Evolutionary conservation across 2,329 filamentous ascomycete genomes (phyloP).

Genomic region (Hirsutella minnesotensis): DNA sequence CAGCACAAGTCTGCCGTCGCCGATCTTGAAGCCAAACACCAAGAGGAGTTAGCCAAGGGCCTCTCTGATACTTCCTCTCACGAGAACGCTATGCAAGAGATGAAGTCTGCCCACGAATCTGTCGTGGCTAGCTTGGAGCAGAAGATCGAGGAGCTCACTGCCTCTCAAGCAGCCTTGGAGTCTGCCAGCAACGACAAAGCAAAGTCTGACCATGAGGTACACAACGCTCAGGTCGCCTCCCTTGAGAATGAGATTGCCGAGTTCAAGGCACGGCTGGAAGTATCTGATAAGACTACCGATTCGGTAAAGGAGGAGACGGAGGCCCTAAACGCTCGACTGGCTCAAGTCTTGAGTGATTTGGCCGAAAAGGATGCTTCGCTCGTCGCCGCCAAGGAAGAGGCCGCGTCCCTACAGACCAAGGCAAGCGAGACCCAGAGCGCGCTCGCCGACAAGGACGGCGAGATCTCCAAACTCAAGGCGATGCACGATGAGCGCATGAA

Average conservation of each 20-base stretch:
- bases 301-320: constrained; percentile 31
- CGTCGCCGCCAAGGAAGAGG: constrained; percentile 26
- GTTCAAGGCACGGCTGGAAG: constrained; percentile 34
- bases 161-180: constrained; percentile 33
- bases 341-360: constrained; percentile 26
- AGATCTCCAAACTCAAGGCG: constrained; percentile 38
- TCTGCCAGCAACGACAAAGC: constrained; percentile 31
- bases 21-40: constrained; percentile 41
- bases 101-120: constrained; percentile 38
- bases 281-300: constrained; percentile 32
- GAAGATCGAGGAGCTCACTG: constrained; percentile 40
- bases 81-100: constrained; percentile 35
- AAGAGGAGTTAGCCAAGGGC: constrained; percentile 35
- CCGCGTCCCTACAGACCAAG: constrained; percentile 33
- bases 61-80: constrained; percentile 32
- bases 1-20: constrained; percentile 37
- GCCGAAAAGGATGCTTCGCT: constrained; percentile 34
- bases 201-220: constrained; percentile 32
- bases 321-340: constrained; percentile 26
- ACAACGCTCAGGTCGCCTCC: constrained; percentile 31
- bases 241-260: constrained; percentile 41
- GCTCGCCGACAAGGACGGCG: constrained; percentile 33
- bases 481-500: constrained; percentile 47
- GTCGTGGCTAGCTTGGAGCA: constrained; percentile 37
- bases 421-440: constrained; percentile 35